A percentile compares a stretch with the other conserved stretches of the same genome.
phyloP scores from a whole-genome alignment of 768 basidiomycete genomes.

The Collybia mongolica region DNA sequence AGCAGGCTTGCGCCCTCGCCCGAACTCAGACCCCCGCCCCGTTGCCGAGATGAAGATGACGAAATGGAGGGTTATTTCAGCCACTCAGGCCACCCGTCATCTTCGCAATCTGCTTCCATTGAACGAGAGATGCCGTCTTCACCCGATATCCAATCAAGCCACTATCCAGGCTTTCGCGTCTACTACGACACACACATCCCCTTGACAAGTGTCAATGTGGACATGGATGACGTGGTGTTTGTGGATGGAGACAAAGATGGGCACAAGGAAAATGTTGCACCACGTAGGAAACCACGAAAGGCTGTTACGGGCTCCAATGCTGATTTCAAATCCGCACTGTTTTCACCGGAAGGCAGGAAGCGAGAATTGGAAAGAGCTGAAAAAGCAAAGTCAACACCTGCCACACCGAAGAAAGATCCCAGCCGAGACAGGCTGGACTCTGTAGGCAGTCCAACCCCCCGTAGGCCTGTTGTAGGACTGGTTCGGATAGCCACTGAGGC shows the following conservation, averaged over 20 bases:
- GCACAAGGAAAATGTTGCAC: constrained; percentile 59
- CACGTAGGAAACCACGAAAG: constrained; percentile 46
- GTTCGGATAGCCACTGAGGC: constrained; percentile 8
- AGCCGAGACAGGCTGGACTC: constrained; percentile 6
- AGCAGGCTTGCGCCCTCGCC: constrained; percentile 25
- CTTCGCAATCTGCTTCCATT: constrained; percentile 19
- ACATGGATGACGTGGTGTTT: constrained; percentile 1
- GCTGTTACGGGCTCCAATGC: constrained; percentile 20
- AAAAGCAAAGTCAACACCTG: constrained; percentile 22
- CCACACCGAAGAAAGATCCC: constrained; percentile 21
- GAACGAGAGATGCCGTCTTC: constrained; percentile 40
- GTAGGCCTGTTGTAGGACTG: constrained; percentile 17
- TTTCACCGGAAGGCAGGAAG: constrained; percentile 20
- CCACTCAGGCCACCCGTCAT: constrained; percentile 11
- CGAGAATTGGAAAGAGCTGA: constrained; percentile 17
- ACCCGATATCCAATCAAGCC: constrained; percentile 52
- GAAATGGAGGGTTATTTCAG: constrained; percentile 21
- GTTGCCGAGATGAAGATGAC: constrained; percentile 8
- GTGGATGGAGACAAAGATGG: constrained; percentile 32
- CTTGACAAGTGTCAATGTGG: constrained; percentile 5
- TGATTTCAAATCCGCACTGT: constrained; percentile 16
- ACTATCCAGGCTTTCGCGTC: constrained; percentile 68
- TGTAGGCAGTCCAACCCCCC: constrained; percentile 23
- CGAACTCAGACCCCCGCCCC: constrained; percentile 18
- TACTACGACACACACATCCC: constrained; percentile 45